Evolutionary conservation across 768 basidiomycete species (phyloP), one percentile per base, ranked within the genome.

Genomic region (Cystofilobasidium capitatum): DNA sequence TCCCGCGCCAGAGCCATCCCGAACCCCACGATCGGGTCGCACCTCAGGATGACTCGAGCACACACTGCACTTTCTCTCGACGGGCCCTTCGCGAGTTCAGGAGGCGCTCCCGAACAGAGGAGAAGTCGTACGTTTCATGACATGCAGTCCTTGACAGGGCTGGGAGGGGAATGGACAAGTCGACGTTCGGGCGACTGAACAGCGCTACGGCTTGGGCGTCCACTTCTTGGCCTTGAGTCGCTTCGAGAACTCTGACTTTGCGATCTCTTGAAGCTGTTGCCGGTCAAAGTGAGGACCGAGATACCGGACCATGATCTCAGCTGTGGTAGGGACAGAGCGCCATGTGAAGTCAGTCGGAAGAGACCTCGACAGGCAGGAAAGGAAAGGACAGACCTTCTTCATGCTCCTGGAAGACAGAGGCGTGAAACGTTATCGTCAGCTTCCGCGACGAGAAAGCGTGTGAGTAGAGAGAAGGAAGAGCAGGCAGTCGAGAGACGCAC

Each of bases 271-370:
- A 13, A 69, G 35, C 20, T 31, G 26, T 33, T 69, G 40, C 14
- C 62, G 62, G 37, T 63, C 63, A 39, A 69, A 69, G 17, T 58
- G 37, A 5, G 26, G 31, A 1, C 68, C 68, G n/a, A 69, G 37
- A 42, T 49, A 65, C 31, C 68, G 42, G 31, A 60, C 68, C 58
- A 64, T 36, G n/a, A 64, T 36, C 17, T 45, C 51, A 20, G 29
- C 51, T 55, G 51, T 5, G 20, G 31, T 14, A 8, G 29, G 51
- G 29, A 22, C 12, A 5, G 13, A 55, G 51, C n/a, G n/a, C n/a
- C n/a, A n/a, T n/a, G n/a, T n/a, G 29, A 8, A 3, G 51, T 55
- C 14, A 54, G 51, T 33, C 51, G 1, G 13, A 12, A 13, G 8
- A 31, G 2, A 8, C 9, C n/a, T 4, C 8, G n/a, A 49, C 3